Percentiles rank a stretch among this genome's conserved stretches.
phyloP scores from a whole-genome alignment of 2,329 filamentous ascomycete genomes.

The Pseudogymnoascus sp. region DNA sequence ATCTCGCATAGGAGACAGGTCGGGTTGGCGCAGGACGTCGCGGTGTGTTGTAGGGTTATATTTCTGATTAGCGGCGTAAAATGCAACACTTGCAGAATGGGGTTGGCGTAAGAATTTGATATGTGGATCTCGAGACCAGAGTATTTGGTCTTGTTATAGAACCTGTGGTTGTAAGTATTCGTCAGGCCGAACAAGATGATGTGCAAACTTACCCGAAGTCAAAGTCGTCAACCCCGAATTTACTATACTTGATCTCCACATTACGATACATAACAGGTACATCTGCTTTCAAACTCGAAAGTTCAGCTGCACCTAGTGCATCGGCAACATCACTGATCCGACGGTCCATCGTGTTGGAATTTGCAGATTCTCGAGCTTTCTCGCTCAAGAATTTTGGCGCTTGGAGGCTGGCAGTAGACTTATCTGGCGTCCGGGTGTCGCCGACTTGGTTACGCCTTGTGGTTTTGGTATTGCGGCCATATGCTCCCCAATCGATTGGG shows the following conservation, averaged over 20 bases:
- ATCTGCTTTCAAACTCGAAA: conserved; percentile 71
- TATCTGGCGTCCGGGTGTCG: conserved; percentile 60
- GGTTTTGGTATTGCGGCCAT: conserved; percentile 68
- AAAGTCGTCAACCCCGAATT: conserved; percentile 98
- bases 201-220: conserved; percentile 68
- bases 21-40: conserved; percentile 74
- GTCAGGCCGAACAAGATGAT: not conserved
- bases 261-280: conserved; percentile 85
- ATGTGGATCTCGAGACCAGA: conserved; percentile 96
- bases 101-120: conserved; percentile 90
- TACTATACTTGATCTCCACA: conserved; percentile 98
- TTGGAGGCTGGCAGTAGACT: conserved; percentile 52
- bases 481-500: conserved; percentile 66
- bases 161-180: conserved; percentile 43
- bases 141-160: conserved; percentile 87
- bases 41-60: conserved; percentile 78
- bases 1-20: conserved; percentile 87
- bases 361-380: conserved; percentile 65
- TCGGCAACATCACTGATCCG: conserved; percentile 50
- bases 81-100: conserved; percentile 81
- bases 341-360: conserved; percentile 36
- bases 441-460: conserved; percentile 75
- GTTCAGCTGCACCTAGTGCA: conserved; percentile 58
- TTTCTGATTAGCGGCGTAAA: conserved; percentile 88
- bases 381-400: conserved; percentile 93